Conservation (phyloP, 257 asterid species). For the Anisodus tanguticus region DNA sequence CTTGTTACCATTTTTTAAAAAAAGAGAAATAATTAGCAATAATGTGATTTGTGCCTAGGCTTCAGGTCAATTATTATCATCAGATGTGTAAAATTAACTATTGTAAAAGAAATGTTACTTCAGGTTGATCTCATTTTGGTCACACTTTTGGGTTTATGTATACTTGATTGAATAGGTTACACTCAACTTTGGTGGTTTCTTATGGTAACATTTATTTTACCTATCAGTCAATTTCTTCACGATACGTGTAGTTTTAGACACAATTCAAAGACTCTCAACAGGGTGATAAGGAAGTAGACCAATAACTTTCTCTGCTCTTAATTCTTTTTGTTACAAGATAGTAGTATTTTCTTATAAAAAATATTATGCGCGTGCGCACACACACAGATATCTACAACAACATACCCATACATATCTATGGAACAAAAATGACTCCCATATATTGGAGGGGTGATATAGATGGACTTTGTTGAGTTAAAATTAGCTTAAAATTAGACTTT, state of each 20-base stretch:
- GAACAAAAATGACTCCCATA: neutral
- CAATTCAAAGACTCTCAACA: neutral
- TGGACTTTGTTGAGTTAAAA: neutral
- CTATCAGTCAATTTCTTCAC: neutral
- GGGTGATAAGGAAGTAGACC: neutral
- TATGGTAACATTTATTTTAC: neutral
- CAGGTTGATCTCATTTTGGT: conserved; percentile 21
- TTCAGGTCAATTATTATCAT: neutral
- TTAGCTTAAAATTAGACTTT: neutral
- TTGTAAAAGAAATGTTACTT: conserved; percentile 19
- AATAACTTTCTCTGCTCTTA: neutral
- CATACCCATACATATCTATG: too few relatives aligned
- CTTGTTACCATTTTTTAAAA: neutral
- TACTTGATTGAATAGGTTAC: conserved; percentile 26
- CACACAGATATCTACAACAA: too few relatives aligned
- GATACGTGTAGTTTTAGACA: neutral
- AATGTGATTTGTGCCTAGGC: conserved; percentile 18
- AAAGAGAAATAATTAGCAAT: neutral
- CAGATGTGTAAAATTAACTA: neutral
- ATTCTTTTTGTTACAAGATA: neutral
- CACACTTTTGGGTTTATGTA: neutral
- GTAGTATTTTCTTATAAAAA: neutral
- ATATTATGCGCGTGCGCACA: neutral
- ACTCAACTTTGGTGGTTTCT: conserved; percentile 3
- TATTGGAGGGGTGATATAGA: neutral